Evolutionary conservation across 1,284 basidiomycete genomes (phyloP), one percentile per base, ranked within the genome.

Genomic region (Malassezia yamatoensis): DNA sequence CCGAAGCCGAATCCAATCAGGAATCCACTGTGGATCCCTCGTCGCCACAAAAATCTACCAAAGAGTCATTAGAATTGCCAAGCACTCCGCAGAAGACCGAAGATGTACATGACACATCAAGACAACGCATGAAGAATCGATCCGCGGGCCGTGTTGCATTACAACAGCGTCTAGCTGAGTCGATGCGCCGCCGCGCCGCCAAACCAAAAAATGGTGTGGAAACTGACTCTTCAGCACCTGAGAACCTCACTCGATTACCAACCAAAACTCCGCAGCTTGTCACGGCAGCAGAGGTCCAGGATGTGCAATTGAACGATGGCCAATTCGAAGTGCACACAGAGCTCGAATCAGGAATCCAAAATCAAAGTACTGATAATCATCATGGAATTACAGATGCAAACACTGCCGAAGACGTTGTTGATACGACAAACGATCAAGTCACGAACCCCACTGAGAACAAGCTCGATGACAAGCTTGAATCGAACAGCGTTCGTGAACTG

Each of bases 121-220:
- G 21, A 32, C 41, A 20, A 15, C 41, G 41, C 32, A 16, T 4
- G 15, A 43, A 43, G 7, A 29, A 29, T 20, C 41, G 43, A n/a
- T 45, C 43, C n/a, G 15, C 43, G 9, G 43, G 43, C 43, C 43
- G 43, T 12, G 24, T 45, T 13, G 43, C 43, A 11, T 34, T 45
- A 34, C 43, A 45, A 12, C 43, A 45, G 43, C 43, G 43, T 34
- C 43, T 45, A 7, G 43, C 43, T 34, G 43, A 45, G 43, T 45
- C 43, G 21, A 45, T 45, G 43, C 43, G 43, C 7, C 43, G 43
- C 43, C 43, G 43, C 24, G 43, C 43, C 7, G 43, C 43, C n/a
- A 29, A 45, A 34, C 43, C 43, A 6, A 45, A 45, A 32, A 32
- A 20, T 4, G 41, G 15, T 10, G 15, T 12, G 21, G 41, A 20